Evolutionary conservation across 805 yeast species (phyloP).

Genomic region (Sporopachydermia quercuum): DNA sequence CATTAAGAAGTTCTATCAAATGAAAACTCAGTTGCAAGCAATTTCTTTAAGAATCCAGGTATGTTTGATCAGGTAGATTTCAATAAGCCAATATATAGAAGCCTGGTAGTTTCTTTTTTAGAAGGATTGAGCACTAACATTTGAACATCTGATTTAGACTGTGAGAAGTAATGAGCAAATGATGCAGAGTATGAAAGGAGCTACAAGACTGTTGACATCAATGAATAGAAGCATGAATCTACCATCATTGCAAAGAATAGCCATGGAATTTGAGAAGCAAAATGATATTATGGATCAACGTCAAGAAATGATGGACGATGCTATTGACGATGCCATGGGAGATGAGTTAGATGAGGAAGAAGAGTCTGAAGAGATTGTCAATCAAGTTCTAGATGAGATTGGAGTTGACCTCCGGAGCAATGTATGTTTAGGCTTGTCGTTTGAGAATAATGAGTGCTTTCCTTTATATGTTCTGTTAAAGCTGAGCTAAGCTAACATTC

Average conservation of each 20-base stretch:
- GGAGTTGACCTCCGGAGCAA: conserved; percentile 62
- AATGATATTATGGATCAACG: conserved; percentile 96
- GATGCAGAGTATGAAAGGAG: conserved; percentile 90
- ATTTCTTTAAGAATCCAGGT: conserved; percentile 75
- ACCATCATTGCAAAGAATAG: conserved; percentile 75
- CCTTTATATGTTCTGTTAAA: conserved; percentile 9
- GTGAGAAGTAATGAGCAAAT: conserved; percentile 90
- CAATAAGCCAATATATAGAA: no score
- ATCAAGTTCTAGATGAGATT: conserved; percentile 86
- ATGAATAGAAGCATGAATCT: conserved; percentile 87
- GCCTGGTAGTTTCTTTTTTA: no score
- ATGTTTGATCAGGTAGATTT: no score
- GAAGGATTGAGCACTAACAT: no score
- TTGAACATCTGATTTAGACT: conserved; percentile 28
- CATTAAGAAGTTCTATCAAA: conserved; percentile 74
- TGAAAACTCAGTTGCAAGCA: conserved; percentile 94
- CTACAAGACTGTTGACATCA: conserved; percentile 67
- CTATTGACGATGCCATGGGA: conserved; percentile 92
- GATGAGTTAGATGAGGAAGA: conserved; percentile 76
- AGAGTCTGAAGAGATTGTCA: conserved; percentile 82
- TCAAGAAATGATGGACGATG: conserved; percentile 98
- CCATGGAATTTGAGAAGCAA: conserved; percentile 90
- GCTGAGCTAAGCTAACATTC: conserved; percentile 6
- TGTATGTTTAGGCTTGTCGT: conserved; percentile 21
- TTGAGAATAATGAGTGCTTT: conserved; percentile 24